A percentile compares a stretch with the other conserved stretches of the same genome.
Evolutionary conservation across 169 alveolate genomes (phyloP).

Genomic region (Plasmodium sp.): DNA sequence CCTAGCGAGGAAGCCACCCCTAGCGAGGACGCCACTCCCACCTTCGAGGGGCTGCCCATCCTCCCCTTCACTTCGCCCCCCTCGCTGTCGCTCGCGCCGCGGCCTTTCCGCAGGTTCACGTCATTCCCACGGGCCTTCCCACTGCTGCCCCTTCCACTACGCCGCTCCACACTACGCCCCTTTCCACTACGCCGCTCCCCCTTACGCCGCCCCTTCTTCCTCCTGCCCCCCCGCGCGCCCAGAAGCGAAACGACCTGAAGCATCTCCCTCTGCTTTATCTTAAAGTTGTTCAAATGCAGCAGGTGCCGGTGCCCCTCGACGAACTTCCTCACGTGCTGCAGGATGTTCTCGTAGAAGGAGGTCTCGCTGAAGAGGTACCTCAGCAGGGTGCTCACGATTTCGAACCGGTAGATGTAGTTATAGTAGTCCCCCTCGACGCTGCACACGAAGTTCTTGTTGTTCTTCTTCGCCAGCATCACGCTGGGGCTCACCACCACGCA

Average conservation of each 20-base stretch:
- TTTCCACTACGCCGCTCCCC: neutral
- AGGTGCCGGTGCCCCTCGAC: slow-evolving; percentile 3
- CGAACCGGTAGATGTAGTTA: slow-evolving; percentile 16
- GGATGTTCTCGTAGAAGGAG: slow-evolving; percentile 9
- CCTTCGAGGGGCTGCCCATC: neutral
- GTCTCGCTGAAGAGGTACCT: slow-evolving; percentile 20
- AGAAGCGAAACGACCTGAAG: neutral
- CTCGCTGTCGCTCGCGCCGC: neutral
- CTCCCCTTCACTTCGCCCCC: neutral
- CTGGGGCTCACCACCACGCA: neutral
- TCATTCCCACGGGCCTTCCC: no score
- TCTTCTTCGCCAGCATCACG: neutral
- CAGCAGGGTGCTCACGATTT: slow-evolving; percentile 12
- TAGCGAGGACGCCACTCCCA: no score
- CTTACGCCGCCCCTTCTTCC: neutral
- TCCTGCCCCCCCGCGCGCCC: neutral
- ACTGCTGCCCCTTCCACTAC: neutral
- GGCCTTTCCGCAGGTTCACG: no score
- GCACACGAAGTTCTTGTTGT: slow-evolving; percentile 43
- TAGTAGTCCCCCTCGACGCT: slow-evolving; percentile 58
- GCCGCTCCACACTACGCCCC: neutral
- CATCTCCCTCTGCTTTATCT: slow-evolving; percentile 9
- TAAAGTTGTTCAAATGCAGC: slow-evolving; percentile 13
- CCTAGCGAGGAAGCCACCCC: no score
- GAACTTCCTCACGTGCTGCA: slow-evolving; percentile 1